Percentiles rank a stretch among this genome's conserved stretches.
phyloP scores from a whole-genome alignment of 108 stramenopile species.

The Poteriospumella lacustris region DNA sequence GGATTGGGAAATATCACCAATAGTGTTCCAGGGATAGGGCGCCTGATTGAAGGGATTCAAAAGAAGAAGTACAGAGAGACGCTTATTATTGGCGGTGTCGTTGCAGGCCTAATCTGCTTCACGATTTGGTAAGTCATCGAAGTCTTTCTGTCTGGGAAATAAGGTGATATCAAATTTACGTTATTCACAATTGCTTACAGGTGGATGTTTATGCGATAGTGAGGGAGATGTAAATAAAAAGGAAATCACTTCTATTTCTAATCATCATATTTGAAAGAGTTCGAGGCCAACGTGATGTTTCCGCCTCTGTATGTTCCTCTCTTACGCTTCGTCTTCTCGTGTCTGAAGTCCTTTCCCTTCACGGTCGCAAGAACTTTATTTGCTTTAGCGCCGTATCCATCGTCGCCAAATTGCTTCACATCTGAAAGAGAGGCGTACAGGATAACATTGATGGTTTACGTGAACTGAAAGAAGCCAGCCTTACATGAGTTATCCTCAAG shows the following conservation, averaged over 20 bases:
- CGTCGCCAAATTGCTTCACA: constrained; percentile 78
- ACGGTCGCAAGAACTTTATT: constrained; percentile 82
- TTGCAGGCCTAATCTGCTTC: constrained; percentile 16
- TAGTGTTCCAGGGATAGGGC: neutral
- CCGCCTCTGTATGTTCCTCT: constrained; percentile 64
- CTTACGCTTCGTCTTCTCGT: constrained; percentile 99
- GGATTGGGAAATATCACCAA: neutral
- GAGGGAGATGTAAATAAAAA: neutral
- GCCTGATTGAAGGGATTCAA: constrained; percentile 28
- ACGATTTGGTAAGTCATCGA: constrained; percentile 19
- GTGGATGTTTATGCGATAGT: neutral
- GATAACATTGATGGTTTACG: neutral
- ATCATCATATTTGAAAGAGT: constrained; percentile 54
- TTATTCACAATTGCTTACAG: too few species aligned
- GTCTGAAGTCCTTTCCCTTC: constrained; percentile 92
- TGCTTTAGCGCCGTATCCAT: constrained; percentile 90
- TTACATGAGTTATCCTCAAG: constrained; percentile 66
- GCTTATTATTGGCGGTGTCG: neutral
- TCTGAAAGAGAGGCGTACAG: constrained; percentile 54
- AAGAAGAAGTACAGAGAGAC: constrained; percentile 22
- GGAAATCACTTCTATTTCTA: too few species aligned
- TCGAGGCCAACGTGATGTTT: constrained; percentile 47
- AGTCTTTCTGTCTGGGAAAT: too few species aligned
- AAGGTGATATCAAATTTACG: too few species aligned
- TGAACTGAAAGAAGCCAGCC: neutral